A percentile compares a stretch with the other conserved stretches of the same genome.
Conservation (phyloP, 306 rosid genomes). For the Cotoneaster glaucophyllus region DNA sequence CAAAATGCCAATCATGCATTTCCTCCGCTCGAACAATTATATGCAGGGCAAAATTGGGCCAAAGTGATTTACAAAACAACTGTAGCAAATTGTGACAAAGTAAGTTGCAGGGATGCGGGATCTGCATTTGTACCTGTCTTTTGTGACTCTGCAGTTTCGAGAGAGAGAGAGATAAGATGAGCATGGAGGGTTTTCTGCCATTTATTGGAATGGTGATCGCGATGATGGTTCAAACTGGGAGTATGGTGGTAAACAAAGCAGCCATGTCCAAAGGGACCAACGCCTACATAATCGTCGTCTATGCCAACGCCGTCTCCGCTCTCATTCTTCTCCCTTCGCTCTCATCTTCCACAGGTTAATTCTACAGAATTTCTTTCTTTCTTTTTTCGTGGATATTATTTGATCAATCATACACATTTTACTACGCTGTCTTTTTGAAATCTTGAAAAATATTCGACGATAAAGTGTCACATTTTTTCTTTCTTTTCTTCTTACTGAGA, state of each 20-base stretch:
- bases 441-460: too few relatives aligned
- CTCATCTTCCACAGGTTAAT: not conserved
- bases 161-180: not conserved
- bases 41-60: too few relatives aligned
- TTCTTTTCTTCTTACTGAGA: not conserved
- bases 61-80: too few relatives aligned
- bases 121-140: not conserved
- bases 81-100: not conserved
- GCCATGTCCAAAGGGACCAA: conserved; percentile 20
- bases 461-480: not conserved
- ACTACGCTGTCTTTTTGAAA: too few relatives aligned
- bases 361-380: not conserved
- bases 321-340: conserved; percentile 15
- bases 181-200: conserved; percentile 1
- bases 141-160: not conserved
- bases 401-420: not conserved
- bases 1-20: not conserved
- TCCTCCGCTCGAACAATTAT: not conserved
- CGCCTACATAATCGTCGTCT: conserved; percentile 2
- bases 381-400: not conserved
- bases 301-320: not conserved
- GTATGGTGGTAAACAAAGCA: conserved; percentile 6
- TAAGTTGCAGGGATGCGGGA: not conserved
- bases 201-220: conserved; percentile 37
- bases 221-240: conserved; percentile 31